Percentiles rank a stretch among this genome's conserved stretches.
These are phyloP conservation scores for Phytophthora meadii DNA, from an alignment of 352 stramenopile genomes.

Conservation along the genomic window DNA sequence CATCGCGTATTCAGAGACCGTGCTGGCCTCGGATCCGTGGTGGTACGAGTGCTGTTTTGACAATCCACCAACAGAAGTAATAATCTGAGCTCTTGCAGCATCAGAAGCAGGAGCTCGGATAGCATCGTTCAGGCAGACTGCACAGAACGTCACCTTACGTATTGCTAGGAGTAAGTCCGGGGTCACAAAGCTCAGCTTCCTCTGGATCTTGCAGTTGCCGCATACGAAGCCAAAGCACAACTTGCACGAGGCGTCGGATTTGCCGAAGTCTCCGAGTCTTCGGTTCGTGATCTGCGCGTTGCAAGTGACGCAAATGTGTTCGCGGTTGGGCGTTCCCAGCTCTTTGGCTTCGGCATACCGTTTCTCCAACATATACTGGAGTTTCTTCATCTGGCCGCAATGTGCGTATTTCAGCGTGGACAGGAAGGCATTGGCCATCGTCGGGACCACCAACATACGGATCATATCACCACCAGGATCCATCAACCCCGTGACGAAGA, in stretches of 20 bases:
- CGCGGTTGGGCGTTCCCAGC: constrained; percentile 33
- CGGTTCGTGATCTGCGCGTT: constrained; percentile 26
- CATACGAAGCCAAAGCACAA: too few species aligned
- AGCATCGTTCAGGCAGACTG: constrained; percentile 36
- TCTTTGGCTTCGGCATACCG: constrained; percentile 36
- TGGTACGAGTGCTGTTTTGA: constrained; percentile 18
- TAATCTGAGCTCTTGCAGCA: constrained; percentile 34
- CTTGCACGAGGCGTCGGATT: too few species aligned
- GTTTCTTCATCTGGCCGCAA: constrained; percentile 61
- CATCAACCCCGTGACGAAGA: constrained; percentile 44
- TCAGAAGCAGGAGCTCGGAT: constrained; percentile 28
- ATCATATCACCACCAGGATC: constrained; percentile 47
- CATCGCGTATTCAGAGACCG: too few species aligned
- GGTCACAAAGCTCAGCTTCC: too few species aligned
- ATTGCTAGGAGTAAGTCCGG: too few species aligned
- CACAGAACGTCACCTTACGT: constrained; percentile 48
- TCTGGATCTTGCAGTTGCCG: too few species aligned
- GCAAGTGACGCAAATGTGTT: constrained; percentile 39
- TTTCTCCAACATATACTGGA: constrained; percentile 53
- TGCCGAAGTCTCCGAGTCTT: constrained; percentile 31
- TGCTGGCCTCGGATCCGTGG: too few species aligned
- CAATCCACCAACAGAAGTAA: constrained; percentile 17
- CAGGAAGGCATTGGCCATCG: constrained; percentile 39
- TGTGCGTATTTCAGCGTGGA: constrained; percentile 45
- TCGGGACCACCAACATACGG: constrained; percentile 37